A percentile compares a stretch with the other conserved stretches of the same genome.
phyloP scores from a whole-genome alignment of 768 basidiomycete species.

The Tulasnella sp. region DNA sequence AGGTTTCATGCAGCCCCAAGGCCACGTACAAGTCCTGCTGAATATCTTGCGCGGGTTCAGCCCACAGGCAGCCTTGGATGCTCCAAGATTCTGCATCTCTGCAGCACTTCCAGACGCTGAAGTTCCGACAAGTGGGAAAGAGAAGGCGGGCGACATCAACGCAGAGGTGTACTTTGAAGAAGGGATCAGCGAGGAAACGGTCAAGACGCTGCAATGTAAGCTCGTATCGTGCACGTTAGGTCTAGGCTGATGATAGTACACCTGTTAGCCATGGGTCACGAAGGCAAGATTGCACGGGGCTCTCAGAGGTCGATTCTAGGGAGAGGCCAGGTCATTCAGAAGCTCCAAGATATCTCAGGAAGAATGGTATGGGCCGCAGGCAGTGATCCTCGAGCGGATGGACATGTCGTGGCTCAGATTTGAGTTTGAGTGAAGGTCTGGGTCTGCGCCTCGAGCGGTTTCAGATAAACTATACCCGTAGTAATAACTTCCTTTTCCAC shows the following conservation, averaged over 20 bases:
- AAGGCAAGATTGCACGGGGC: conserved; percentile 52
- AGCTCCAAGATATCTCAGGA: conserved; percentile 30
- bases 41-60: conserved; percentile 83
- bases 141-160: conserved; percentile 54
- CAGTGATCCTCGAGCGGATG: conserved; percentile 80
- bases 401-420: conserved; percentile 79
- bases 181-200: conserved; percentile 50
- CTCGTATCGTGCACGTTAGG: neutral
- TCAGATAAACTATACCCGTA: too few relatives aligned
- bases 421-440: conserved; percentile 27
- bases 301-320: conserved; percentile 59
- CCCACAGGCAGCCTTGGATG: conserved; percentile 83
- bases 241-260: neutral
- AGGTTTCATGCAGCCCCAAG: conserved; percentile 92
- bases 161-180: conserved; percentile 88
- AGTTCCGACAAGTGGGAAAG: conserved; percentile 26
- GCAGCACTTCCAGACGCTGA: conserved; percentile 60
- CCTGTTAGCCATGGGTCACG: conserved; percentile 78
- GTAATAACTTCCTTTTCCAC: too few relatives aligned
- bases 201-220: conserved; percentile 56
- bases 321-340: conserved; percentile 85
- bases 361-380: conserved; percentile 89
- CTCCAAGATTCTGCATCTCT: conserved; percentile 93
- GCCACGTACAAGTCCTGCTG: conserved; percentile 88
- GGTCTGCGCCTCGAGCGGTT: neutral